A percentile compares a stretch with the other conserved stretches of the same genome.
These are phyloP conservation scores for Dactylellina leptospora DNA, from an alignment of 2,329 filamentous ascomycete genomes.

Conservation along the genomic window DNA sequence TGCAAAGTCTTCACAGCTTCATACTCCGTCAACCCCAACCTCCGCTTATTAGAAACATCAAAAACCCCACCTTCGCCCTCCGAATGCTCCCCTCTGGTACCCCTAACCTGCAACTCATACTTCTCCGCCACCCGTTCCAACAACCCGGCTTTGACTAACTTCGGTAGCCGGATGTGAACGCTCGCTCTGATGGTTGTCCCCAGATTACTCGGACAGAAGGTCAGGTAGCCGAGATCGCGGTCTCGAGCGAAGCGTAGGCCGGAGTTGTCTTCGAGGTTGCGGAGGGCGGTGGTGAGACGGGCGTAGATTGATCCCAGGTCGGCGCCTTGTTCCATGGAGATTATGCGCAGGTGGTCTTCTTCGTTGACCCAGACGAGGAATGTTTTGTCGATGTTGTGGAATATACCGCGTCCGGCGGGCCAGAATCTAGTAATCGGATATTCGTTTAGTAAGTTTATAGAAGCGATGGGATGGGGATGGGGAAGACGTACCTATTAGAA, in stretches of 20 bases:
- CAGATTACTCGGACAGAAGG: constrained; percentile 7
- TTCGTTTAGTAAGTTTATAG: too few species aligned
- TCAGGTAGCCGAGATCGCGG: not conserved
- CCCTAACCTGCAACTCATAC: constrained; percentile 1
- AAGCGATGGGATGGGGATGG: not conserved
- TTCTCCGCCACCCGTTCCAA: not conserved
- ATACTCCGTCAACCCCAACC: constrained; percentile 2
- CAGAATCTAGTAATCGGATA: too few species aligned
- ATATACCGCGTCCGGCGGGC: constrained; percentile 5
- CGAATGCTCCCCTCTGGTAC: constrained; percentile 2
- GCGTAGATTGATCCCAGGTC: not conserved
- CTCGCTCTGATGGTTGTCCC: constrained; percentile 1
- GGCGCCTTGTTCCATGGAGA: constrained; percentile 4
- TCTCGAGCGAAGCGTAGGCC: not conserved
- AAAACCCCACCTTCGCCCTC: not conserved
- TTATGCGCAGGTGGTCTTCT: constrained; percentile 13
- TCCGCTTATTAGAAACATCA: constrained; percentile 4
- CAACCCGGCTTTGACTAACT: not conserved
- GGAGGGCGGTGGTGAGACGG: not conserved
- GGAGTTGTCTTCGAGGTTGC: not conserved
- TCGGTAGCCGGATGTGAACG: constrained; percentile 8
- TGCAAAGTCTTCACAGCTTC: constrained; percentile 4
- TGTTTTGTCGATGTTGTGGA: constrained; percentile 4
- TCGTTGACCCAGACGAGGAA: constrained; percentile 13
- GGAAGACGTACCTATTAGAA: not conserved